phyloP scores from a whole-genome alignment of 176 grass and related monocot genomes.

The Carex parvula region DNA sequence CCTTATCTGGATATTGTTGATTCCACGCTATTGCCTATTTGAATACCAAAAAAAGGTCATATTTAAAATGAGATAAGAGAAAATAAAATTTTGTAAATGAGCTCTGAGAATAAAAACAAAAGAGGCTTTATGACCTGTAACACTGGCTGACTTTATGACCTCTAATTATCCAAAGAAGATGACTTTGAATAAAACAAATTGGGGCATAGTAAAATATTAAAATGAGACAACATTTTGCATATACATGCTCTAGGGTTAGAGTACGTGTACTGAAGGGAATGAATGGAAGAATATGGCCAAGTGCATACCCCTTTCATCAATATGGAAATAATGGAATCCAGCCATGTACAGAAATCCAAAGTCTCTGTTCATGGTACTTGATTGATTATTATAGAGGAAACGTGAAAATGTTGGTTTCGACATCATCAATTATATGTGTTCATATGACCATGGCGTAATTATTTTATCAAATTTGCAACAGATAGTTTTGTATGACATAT shows the following conservation, averaged over 20 bases:
- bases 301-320: not conserved
- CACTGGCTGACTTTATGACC: too few relatives aligned
- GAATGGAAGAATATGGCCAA: not conserved
- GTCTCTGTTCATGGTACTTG: not conserved
- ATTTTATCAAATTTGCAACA: not conserved
- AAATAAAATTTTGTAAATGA: not conserved
- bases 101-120: not conserved
- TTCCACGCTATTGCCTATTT: not conserved
- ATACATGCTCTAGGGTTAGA: not conserved
- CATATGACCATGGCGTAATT: not conserved
- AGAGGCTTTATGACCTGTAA: not conserved
- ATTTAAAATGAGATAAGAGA: not conserved
- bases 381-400: not conserved
- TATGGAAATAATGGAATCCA: not conserved
- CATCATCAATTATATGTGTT: not conserved
- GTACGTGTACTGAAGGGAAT: not conserved
- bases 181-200: too few relatives aligned
- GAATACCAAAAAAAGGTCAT: not conserved
- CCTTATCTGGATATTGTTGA: not conserved
- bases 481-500: not conserved
- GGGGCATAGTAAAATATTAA: too few relatives aligned
- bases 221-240: not conserved
- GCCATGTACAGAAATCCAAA: not conserved
- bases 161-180: not conserved
- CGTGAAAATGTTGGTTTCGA: not conserved